Percentiles rank a stretch among this genome's conserved stretches.
phyloP scores from a whole-genome alignment of 495 filamentous ascomycete genomes.

The Arthonia radiata region DNA sequence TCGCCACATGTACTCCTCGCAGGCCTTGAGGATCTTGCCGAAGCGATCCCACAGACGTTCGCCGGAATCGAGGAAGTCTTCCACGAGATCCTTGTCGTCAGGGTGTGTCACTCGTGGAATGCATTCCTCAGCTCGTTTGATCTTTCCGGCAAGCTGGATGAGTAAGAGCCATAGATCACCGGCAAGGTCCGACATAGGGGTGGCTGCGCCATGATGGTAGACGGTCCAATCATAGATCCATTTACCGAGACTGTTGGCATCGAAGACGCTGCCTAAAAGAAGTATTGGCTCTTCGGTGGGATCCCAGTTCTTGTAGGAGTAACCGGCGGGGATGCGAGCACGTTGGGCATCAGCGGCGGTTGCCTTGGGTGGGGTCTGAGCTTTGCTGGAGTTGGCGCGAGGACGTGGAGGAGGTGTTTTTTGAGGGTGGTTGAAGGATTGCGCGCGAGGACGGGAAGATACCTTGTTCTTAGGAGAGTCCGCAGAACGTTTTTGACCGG shows the following conservation, averaged over 20 bases:
- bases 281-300: constrained; percentile 81
- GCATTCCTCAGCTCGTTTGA: constrained; percentile 73
- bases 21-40: constrained; percentile 64
- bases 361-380: constrained; percentile 17
- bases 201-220: constrained; percentile 62
- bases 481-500: too few relatives aligned
- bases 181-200: constrained; percentile 75
- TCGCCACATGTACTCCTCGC: constrained; percentile 82
- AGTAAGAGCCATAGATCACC: constrained; percentile 88
- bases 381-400: too few relatives aligned
- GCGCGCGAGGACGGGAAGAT: too few relatives aligned
- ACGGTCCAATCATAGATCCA: constrained; percentile 99
- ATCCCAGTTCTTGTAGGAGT: constrained; percentile 97
- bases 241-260: constrained; percentile 89
- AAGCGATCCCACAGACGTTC: constrained; percentile 72
- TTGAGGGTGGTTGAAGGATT: too few relatives aligned
- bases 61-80: constrained; percentile 80
- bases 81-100: constrained; percentile 57
- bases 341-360: constrained; percentile 45
- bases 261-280: constrained; percentile 85
- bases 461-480: too few relatives aligned
- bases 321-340: constrained; percentile 69
- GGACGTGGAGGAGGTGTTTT: too few relatives aligned
- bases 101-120: constrained; percentile 42
- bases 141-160: constrained; percentile 87